Evolutionary conservation across 495 filamentous ascomycete species (phyloP), one percentile per base, ranked within the genome.

Genomic region (Symbiotaphrina buchneri): DNA sequence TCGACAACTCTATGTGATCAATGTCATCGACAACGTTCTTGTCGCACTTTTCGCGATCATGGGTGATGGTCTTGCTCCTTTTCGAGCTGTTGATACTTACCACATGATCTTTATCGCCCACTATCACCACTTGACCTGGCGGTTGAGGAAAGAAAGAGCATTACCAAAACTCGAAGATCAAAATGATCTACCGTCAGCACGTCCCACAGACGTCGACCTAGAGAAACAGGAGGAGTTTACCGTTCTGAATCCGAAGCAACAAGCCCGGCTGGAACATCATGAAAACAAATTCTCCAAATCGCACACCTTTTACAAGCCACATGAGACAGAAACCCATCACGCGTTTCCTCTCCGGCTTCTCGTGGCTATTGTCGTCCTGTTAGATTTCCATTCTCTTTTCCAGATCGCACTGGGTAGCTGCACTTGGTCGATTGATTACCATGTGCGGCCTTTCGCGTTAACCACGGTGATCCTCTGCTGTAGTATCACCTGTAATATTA

Each of bases 241-340:
- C 1, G 73, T 84, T 1, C 55, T 85, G 3, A 59, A 54, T 11
- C 60, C 59, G 8, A 48, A 55, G 21, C 67, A 81, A 42, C 70
- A 81, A 41, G 49, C 50, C 18, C 58, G 55, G 21, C 56, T 85
- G 8, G 55, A 63, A 21, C 66, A 82, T 39, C 76, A 85, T 42
- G 72, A 81, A 40, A 58, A 52, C 20, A 82, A 80, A 41, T 73
- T 82, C 37, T 56, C 70, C 39, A 74, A 68, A 31, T 74, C 70
- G 0, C 78, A 85, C 42, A 77, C 74, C 1, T 85, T 81, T 49
- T 85, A 82, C 55, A 79, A 78, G 44, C 78, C 78, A 1, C 75
- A 85, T 49, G 78, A 82, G 51, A 83, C 76, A 0, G 49, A 63
- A 23, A 83, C 77, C 2, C 78, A 85, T 42, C 61, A 71, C 42